These are phyloP conservation scores for Cicer yamashitae DNA, from an alignment of 306 rosid species.

Conservation along the genomic window DNA sequence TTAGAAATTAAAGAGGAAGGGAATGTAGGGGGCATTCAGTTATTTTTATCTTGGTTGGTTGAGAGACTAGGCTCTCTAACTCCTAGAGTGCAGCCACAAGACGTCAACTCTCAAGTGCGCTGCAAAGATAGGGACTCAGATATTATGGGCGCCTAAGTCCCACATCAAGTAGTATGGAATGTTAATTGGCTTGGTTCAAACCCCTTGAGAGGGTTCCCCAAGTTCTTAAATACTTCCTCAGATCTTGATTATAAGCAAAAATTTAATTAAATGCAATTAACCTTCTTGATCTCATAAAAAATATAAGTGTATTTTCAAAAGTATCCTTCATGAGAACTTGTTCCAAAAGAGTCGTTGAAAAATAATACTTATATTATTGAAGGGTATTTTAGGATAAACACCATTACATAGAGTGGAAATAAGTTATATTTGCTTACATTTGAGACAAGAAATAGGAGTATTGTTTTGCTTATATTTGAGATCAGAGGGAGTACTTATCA, in stretches of 20 bases:
- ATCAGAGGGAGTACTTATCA: not conserved
- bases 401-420: too few relatives aligned
- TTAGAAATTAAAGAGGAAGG: not conserved
- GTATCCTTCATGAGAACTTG: too few relatives aligned
- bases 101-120: not conserved
- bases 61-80: slow-evolving; percentile 15
- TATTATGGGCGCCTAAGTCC: not conserved
- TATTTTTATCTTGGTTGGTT: not conserved
- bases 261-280: too few relatives aligned
- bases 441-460: too few relatives aligned
- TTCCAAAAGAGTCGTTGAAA: too few relatives aligned
- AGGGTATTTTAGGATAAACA: too few relatives aligned
- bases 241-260: too few relatives aligned
- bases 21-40: not conserved
- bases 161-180: not conserved
- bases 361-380: too few relatives aligned
- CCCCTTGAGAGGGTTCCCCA: not conserved
- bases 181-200: not conserved
- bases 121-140: not conserved
- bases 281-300: too few relatives aligned
- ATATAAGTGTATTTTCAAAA: too few relatives aligned
- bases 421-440: too few relatives aligned
- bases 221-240: not conserved
- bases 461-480: too few relatives aligned
- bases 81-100: not conserved